Evolutionary conservation across 2,329 filamentous ascomycete species (phyloP), one percentile per base, ranked within the genome.

Genomic region (Hypoxylon sp.): DNA sequence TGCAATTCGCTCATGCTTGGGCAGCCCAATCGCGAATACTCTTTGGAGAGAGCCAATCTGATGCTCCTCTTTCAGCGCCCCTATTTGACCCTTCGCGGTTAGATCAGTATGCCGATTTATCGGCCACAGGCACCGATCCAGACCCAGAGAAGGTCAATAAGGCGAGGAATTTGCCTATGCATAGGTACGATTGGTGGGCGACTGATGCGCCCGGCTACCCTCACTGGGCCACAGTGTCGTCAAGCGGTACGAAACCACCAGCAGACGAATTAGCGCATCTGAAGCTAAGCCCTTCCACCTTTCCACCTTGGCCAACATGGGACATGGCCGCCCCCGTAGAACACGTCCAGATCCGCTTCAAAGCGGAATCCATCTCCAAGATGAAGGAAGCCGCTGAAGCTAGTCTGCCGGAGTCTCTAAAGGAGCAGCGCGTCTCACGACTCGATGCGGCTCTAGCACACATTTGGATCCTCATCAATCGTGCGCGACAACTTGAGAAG

Each of bases 141-240:
- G 72, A 78, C n/a, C 62, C 75, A 2, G 67, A 76, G 4, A 70
- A 74, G 5, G 54, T 78, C 19, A 64, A 71, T 0, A 72, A 67
- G 29, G 81, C 81, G 3, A 75, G 80, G 6, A 69, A 72, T 2
- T 71, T 86, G 4, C 83, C 84, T 1, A 75, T 82, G 59, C 80
- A 85, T 68, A 79, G 84, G 6, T 85, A 80, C 62, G 82, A 85
- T 74, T 85, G 83, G 81, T 86, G 82, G 82, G 76, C 75, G 29
- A 71, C 59, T 5, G 70, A 75, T 0, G 79, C 75, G 0, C 77
- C 76, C 0, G 75, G 78, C 0, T 80, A 75, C 27, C 76, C 75
- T 1, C n/a, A 59, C 1, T 78, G 74, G 69, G 70, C 75, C 1
- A 65, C 68, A n/a, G 62, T 66, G 0, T 71, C 73, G 0, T 75